phyloP scores from a whole-genome alignment of 2,329 filamentous ascomycete genomes.

The Iodosphaeria phyllophila region DNA sequence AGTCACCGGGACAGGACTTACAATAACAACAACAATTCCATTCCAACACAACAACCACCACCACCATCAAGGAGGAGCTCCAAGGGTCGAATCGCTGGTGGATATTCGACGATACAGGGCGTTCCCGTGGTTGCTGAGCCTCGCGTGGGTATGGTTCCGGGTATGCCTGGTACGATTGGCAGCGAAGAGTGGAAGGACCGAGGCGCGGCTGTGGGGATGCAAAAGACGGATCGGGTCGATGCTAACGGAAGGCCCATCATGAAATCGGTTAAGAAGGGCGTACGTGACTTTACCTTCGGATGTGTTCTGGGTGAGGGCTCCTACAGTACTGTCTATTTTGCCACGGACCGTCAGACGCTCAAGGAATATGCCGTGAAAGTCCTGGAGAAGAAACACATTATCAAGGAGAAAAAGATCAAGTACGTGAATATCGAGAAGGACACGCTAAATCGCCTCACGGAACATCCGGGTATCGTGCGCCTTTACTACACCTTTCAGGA shows the following conservation, averaged over 20 bases:
- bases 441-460: constrained; percentile 84
- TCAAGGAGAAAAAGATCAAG: constrained; percentile 99
- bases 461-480: constrained; percentile 90
- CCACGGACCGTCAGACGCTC: constrained; percentile 79
- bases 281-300: constrained; percentile 91
- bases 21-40: no score
- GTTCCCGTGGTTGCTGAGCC: constrained; percentile 18
- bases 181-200: constrained; percentile 93
- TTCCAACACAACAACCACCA: no score
- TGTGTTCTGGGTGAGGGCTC: constrained; percentile 85
- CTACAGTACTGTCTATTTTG: constrained; percentile 88
- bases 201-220: constrained; percentile 70
- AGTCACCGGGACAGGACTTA: constrained; percentile 54
- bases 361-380: constrained; percentile 98
- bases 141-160: constrained; percentile 13
- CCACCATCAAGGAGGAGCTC: constrained; percentile 64
- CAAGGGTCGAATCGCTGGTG: constrained; percentile 45
- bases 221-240: constrained; percentile 74
- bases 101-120: constrained; percentile 25
- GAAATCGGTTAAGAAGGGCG: constrained; percentile 84
- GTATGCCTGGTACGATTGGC: constrained; percentile 29
- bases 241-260: constrained; percentile 65
- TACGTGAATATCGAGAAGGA: constrained; percentile 99
- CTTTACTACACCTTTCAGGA: constrained; percentile 99
- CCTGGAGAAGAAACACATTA: constrained; percentile 94